These are phyloP conservation scores for Alternaria solani DNA, from an alignment of 2,329 filamentous ascomycete genomes.

Conservation along the genomic window DNA sequence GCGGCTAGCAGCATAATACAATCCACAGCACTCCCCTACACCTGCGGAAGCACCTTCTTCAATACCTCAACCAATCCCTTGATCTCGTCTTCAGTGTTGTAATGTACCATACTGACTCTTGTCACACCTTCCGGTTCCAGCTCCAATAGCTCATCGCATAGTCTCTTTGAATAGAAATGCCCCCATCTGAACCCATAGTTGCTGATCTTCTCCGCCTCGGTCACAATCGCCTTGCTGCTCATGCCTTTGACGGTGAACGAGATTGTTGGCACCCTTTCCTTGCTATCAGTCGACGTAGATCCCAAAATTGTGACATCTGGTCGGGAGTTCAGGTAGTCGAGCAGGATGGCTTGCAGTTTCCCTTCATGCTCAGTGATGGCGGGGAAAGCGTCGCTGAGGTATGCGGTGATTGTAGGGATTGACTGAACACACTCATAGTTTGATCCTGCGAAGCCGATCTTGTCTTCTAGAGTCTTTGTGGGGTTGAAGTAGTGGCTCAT, in stretches of 20 bases:
- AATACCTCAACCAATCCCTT: slow-evolving; percentile 61
- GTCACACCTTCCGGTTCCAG: slow-evolving; percentile 69
- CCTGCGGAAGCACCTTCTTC: slow-evolving; percentile 57
- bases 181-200: slow-evolving; percentile 72
- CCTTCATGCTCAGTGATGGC: slow-evolving; percentile 67
- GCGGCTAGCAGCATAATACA: background rate
- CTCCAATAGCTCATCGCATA: slow-evolving; percentile 67
- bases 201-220: slow-evolving; percentile 66
- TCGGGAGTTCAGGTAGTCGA: slow-evolving; percentile 65
- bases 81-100: slow-evolving; percentile 73
- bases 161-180: slow-evolving; percentile 71
- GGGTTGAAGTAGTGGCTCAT: slow-evolving; percentile 75
- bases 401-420: slow-evolving; percentile 68
- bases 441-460: slow-evolving; percentile 72
- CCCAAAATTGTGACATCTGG: slow-evolving; percentile 67
- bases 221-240: slow-evolving; percentile 66
- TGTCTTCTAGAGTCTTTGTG: slow-evolving; percentile 66
- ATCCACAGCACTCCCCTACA: background rate
- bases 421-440: slow-evolving; percentile 74
- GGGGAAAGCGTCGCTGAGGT: slow-evolving; percentile 59
- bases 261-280: slow-evolving; percentile 69
- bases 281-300: slow-evolving; percentile 57
- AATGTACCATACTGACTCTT: slow-evolving; percentile 76
- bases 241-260: slow-evolving; percentile 69
- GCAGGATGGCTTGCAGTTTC: slow-evolving; percentile 64